These are phyloP conservation scores for Aureobasidium leucospermi DNA, from an alignment of 2,329 filamentous ascomycete genomes.

Conservation along the genomic window DNA sequence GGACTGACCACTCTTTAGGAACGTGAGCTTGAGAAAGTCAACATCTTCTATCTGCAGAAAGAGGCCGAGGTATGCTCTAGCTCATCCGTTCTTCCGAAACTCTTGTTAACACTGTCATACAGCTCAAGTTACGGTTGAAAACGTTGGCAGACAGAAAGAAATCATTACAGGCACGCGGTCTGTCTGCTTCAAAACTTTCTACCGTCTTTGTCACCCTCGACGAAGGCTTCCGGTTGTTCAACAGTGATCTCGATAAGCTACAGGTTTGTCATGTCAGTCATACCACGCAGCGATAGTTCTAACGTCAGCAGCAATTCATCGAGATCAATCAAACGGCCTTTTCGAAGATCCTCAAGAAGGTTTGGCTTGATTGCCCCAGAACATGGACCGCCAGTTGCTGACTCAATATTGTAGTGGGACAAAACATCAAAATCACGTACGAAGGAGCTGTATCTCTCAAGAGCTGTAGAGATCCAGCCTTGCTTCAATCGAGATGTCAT, in stretches of 20 bases:
- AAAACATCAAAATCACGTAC: constrained; percentile 96
- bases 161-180: constrained; percentile 68
- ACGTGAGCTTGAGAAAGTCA: constrained; percentile 96
- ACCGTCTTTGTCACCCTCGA: constrained; percentile 91
- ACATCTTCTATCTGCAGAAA: constrained; percentile 95
- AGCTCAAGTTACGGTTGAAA: constrained; percentile 90
- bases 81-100: constrained; percentile 15
- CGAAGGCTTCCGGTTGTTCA: constrained; percentile 96
- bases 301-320: constrained; percentile 69
- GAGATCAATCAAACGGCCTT: constrained; percentile 97
- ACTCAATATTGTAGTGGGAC: constrained; percentile 62
- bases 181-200: constrained; percentile 73
- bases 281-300: constrained; percentile 2
- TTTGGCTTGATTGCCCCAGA: constrained; percentile 27
- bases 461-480: constrained; percentile 93
- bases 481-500: constrained; percentile 98
- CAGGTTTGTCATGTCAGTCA: constrained; percentile 41
- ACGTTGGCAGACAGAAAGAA: constrained; percentile 94
- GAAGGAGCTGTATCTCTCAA: constrained; percentile 92
- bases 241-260: constrained; percentile 91
- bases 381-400: neutral
- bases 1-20: constrained; percentile 51
- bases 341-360: constrained; percentile 97
- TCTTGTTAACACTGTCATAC: constrained; percentile 4
- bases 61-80: constrained; percentile 74